phyloP scores from a whole-genome alignment of 129 eudicot species.

The Erigeron canadensis region DNA sequence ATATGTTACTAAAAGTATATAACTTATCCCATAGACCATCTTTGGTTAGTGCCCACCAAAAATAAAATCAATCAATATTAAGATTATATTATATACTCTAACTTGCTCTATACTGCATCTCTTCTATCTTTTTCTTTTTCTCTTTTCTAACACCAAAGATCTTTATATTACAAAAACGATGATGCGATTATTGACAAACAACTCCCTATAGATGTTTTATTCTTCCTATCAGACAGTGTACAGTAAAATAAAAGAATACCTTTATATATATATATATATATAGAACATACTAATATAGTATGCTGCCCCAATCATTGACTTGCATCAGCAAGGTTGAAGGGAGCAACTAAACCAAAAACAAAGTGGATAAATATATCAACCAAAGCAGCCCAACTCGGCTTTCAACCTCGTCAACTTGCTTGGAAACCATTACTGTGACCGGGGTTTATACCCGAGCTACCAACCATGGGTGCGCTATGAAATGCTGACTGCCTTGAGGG shows the following conservation, averaged over 20 bases:
- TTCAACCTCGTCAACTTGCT: conserved; percentile 11
- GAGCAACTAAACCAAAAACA: conserved; percentile 3
- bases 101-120: too few species aligned
- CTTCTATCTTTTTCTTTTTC: too few species aligned
- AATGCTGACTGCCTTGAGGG: conserved; percentile 72
- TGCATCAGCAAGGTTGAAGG: conserved; percentile 17
- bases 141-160: too few species aligned
- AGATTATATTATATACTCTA: too few species aligned
- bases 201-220: conserved; percentile 21
- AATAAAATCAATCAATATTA: too few species aligned
- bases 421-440: conserved; percentile 34
- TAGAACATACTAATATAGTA: conserved; percentile 34
- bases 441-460: conserved; percentile 36
- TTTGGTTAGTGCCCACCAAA: too few species aligned
- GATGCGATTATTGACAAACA: conserved; percentile 22
- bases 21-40: too few species aligned
- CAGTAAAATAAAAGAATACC: conserved; percentile 30
- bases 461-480: conserved; percentile 43
- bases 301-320: conserved; percentile 19
- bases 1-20: too few species aligned
- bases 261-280: not conserved
- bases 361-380: conserved; percentile 16
- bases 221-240: conserved; percentile 23
- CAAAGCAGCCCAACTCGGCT: not conserved
- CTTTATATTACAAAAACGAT: conserved; percentile 14